These are phyloP conservation scores for Skeletonema potamos DNA, from an alignment of 108 stramenopile genomes.

Conservation along the genomic window DNA sequence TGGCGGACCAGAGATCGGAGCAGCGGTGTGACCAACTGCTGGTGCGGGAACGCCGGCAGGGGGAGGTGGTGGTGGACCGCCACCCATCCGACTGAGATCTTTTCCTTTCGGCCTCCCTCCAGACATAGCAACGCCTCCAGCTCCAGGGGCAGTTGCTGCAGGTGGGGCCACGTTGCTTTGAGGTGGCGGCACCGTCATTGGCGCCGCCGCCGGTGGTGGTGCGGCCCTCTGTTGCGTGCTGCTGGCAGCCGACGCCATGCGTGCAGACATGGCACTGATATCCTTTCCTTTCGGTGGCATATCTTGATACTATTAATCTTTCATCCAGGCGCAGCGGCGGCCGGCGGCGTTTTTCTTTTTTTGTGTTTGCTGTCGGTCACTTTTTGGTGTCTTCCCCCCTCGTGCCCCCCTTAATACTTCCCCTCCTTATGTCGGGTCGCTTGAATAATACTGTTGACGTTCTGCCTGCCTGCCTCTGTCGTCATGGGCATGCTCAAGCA, in stretches of 20 bases:
- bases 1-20: neutral
- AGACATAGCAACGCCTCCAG: neutral
- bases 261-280: slow-evolving; percentile 27
- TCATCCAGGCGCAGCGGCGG: no score
- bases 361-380: no score
- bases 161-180: slow-evolving; percentile 6
- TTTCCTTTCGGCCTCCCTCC: slow-evolving; percentile 71
- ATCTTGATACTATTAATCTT: neutral
- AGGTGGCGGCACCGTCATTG: neutral
- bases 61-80: slow-evolving; percentile 2
- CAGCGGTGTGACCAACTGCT: neutral
- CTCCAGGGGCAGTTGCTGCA: neutral
- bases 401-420: no score
- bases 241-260: neutral
- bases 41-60: neutral
- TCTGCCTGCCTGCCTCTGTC: no score
- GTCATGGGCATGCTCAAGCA: no score
- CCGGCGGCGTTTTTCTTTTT: no score
- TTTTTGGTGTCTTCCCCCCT: no score
- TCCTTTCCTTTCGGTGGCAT: slow-evolving; percentile 38
- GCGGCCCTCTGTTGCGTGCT: neutral
- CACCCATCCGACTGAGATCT: slow-evolving; percentile 72
- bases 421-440: no score
- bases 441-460: no score
- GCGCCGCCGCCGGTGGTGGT: neutral